phyloP scores from a whole-genome alignment of 23 red algal genomes.

The Gracilaria gracilis region DNA sequence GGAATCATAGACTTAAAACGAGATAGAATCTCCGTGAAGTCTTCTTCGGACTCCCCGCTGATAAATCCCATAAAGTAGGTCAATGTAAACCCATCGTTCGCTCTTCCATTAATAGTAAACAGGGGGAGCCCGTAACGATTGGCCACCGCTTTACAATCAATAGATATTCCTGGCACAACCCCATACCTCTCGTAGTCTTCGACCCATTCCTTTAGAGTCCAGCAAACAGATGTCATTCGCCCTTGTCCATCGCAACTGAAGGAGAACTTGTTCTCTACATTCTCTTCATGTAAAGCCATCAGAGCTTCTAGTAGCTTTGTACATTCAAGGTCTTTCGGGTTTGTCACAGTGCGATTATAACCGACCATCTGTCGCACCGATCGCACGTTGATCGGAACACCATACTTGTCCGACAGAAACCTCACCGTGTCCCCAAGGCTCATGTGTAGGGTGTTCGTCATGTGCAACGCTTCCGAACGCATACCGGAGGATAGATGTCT shows the following conservation, averaged over 20 bases:
- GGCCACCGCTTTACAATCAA: conserved; percentile 4
- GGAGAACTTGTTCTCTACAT: background rate
- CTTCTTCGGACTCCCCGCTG: background rate
- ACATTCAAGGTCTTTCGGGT: conserved; percentile 6
- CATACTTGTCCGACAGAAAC: background rate
- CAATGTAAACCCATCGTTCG: background rate
- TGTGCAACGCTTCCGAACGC: background rate
- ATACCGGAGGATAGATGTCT: background rate
- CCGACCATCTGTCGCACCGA: background rate
- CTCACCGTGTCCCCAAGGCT: background rate
- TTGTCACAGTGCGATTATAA: background rate
- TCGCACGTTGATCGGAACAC: background rate
- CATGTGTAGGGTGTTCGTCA: background rate
- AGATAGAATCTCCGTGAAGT: conserved; percentile 21
- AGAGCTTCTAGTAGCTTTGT: background rate
- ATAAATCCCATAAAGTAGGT: conserved; percentile 27
- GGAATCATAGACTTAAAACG: conserved; percentile 21
- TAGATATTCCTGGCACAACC: background rate
- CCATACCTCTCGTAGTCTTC: conserved; percentile 20
- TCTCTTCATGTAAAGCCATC: background rate
- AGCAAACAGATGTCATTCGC: background rate
- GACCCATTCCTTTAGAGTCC: conserved; percentile 6
- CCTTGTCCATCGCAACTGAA: conserved; percentile 8
- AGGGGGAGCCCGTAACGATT: background rate
- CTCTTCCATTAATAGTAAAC: conserved; percentile 11